Base-by-base conservation (phyloP, 2,329 filamentous ascomycete genomes). In the Pseudopyricularia cyperi region DNA sequence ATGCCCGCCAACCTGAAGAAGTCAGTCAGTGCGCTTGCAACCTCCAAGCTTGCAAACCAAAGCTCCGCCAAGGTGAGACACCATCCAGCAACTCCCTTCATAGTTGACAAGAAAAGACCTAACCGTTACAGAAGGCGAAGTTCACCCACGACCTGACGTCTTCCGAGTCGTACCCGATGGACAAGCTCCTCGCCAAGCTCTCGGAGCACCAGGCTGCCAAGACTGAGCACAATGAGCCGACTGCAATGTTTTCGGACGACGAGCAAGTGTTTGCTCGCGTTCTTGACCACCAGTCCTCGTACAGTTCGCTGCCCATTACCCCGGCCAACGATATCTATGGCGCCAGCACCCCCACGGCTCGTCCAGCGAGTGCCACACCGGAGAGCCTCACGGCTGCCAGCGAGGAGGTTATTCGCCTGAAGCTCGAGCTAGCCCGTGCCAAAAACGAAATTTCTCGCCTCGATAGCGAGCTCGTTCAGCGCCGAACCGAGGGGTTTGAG, bases 101-200 rank as follows among this genome's bases (percentile, higher is more conserved):
- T 5, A 9, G 48, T 5, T 32, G n/a, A 37, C 14, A 12, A 24
- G 30, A 46, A 42, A 19, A 47, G 44, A 46, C 54, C 55, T 64
- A 59, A 68, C 58, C 34, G 57, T 62, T 60, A 61, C 63, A 72
- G 69, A 73, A 71, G 67, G 66, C 70, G 58, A 71, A 77, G 68
- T 64, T 69, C 50, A 71, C 61, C 55, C 71, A 74, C 58, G 72
- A 76, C 33, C 46, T 60, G 9, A 61, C 60, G 6, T 55, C 63
- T 11, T 56, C 61, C 47, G 73, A 75, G 39, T 57, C 66, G 30
- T 76, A 73, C 52, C 72, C 75, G 8, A 80, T 90, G 73, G 87
- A 93, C 60, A 82, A 82, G 54, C 77, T 89, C 50, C 71, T 89
- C 57, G 79, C 83, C 52, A 85, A 83, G 62, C 74, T 91, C 48